Evolutionary conservation across 2,329 filamentous ascomycete species (phyloP).

Genomic region (Hymenoscyphus repandus): DNA sequence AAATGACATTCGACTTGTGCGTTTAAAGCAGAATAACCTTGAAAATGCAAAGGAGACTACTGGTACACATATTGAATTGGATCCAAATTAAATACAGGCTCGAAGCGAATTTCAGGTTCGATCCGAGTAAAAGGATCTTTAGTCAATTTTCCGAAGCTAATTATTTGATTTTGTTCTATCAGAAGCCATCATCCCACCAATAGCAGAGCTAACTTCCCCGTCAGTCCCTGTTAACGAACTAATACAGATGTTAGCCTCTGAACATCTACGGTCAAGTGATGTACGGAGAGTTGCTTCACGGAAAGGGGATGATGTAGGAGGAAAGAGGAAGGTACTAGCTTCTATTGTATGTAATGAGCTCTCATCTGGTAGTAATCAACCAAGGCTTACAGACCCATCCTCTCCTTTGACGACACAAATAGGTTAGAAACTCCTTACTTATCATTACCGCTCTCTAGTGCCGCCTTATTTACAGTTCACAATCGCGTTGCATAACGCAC

Average conservation of each 20-base stretch:
- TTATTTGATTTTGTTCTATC: not conserved
- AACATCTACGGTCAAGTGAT: too few relatives aligned
- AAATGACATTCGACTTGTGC: not conserved
- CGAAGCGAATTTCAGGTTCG: not conserved
- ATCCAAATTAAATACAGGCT: constrained; percentile 2
- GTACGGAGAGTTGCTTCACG: not conserved
- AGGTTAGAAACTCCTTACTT: constrained; percentile 20
- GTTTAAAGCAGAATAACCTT: not conserved
- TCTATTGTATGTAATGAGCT: too few relatives aligned
- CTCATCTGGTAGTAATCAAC: not conserved
- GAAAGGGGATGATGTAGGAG: not conserved
- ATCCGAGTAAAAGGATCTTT: not conserved
- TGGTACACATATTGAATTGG: not conserved
- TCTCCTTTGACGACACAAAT: not conserved
- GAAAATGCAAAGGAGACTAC: not conserved
- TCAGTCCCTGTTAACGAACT: too few relatives aligned
- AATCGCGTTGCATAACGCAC: too few relatives aligned
- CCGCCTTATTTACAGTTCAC: constrained; percentile 66
- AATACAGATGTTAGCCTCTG: too few relatives aligned
- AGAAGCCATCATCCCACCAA: too few relatives aligned
- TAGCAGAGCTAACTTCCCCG: too few relatives aligned
- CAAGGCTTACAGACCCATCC: not conserved
- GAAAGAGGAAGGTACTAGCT: not conserved
- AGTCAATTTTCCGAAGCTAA: not conserved
- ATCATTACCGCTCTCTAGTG: constrained; percentile 82